Base-by-base conservation (phyloP, 2,329 filamentous ascomycete genomes). In the Curvularia lunata region DNA sequence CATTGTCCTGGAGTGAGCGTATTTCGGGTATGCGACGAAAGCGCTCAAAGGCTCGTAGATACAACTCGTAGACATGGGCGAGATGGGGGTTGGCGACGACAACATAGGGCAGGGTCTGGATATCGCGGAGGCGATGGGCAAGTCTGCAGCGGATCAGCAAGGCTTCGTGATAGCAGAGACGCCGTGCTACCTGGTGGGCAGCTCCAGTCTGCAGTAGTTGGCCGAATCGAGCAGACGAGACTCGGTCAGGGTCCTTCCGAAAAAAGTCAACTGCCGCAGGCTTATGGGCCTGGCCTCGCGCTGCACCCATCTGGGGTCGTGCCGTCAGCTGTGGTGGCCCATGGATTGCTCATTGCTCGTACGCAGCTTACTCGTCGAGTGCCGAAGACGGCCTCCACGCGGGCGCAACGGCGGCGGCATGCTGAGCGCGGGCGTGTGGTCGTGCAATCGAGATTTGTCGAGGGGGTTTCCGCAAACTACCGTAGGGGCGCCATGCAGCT, bases 61-160 rank as follows among this genome's bases (percentile, higher is more conserved):
- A 99, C 6, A 97, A 84, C 75, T 98, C 92, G 79, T 99, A 99
- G 32, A 98, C 95, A 65, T 96, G 88, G 73, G 91, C 92, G 62
- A 99, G 91, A 76, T 99, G 92, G 6, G 87, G 87, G 71, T 99
- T 99, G n/a, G 91, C 93, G 47, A 98, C 91, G 53, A 98, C 94
- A 37, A 95, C 91, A 74, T 97, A 99, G 18, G 95, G 95, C 40
- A 99, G 83, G 62, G 91, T 93, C 77, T 99, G 95, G 86, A 99
- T 98, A 75, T 99, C 94, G 58, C 96, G 91, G 62, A 99, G 88
- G 32, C 95, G 91, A 78, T 99, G 95, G 18, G 94, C 92, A 66
- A 98, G 86, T 67, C 92, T 94, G 51, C 19, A 19, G 9, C 19
- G 65, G 37, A 48, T 71, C 53, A 72, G 66, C 43, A 60, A 32